phyloP scores from a whole-genome alignment of 108 stramenopile genomes.

The Schizochytrium sp. region DNA sequence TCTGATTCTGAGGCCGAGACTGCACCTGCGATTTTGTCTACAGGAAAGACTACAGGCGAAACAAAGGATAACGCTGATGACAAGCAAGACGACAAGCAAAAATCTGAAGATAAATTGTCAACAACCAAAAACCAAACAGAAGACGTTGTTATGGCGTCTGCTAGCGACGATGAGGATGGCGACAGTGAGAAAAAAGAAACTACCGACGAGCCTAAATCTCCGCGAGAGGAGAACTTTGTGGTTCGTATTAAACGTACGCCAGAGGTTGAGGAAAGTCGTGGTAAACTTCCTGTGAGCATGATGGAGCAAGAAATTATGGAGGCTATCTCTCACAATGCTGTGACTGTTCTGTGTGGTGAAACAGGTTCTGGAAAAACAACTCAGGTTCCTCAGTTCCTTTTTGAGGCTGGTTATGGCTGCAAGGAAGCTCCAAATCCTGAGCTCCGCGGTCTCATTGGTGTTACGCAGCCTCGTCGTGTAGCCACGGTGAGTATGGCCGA shows the following conservation, averaged over 20 bases:
- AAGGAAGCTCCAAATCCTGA: neutral
- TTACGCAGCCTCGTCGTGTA: conserved; percentile 94
- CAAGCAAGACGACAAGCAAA: no score
- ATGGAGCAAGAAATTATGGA: conserved; percentile 99
- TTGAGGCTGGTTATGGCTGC: conserved; percentile 88
- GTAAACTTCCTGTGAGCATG: conserved; percentile 90
- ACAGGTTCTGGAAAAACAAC: conserved; percentile 84
- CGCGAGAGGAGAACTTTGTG: neutral
- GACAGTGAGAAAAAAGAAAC: neutral
- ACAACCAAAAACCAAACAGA: neutral
- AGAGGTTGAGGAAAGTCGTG: conserved; percentile 80
- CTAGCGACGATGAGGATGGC: conserved; percentile 28
- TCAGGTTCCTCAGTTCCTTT: conserved; percentile 95
- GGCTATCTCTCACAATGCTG: conserved; percentile 87
- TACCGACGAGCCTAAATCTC: neutral
- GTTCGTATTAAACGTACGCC: conserved; percentile 69
- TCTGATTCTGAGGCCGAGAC: neutral
- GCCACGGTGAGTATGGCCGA: conserved; percentile 95
- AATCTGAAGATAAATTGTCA: no score
- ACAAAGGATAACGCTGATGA: neutral
- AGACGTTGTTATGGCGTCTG: neutral
- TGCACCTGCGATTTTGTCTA: neutral
- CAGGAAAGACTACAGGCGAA: conserved; percentile 10
- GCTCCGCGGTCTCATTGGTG: conserved; percentile 78
- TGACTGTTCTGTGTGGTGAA: conserved; percentile 91